phyloP scores from a whole-genome alignment of 352 stramenopile species.

The Peronospora farinosa region DNA sequence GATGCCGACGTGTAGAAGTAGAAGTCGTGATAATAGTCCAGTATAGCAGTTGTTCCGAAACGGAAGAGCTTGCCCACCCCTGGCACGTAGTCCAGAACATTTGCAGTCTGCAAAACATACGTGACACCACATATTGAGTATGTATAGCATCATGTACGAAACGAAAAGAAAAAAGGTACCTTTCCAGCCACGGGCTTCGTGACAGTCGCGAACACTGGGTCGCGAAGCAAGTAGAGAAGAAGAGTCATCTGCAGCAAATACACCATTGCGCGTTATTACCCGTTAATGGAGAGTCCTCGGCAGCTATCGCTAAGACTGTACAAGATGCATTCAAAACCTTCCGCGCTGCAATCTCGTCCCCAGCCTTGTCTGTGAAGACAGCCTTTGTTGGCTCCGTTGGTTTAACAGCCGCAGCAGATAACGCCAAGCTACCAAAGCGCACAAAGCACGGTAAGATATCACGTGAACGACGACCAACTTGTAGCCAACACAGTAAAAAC shows the following conservation, averaged over 20 bases:
- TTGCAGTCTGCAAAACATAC: slow-evolving; percentile 30
- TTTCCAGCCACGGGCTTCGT: slow-evolving; percentile 65
- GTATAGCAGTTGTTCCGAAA: slow-evolving; percentile 53
- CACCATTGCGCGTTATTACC: neutral
- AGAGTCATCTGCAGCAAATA: slow-evolving; percentile 58
- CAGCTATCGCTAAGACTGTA: neutral
- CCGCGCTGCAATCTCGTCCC: slow-evolving; percentile 51
- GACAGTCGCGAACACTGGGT: slow-evolving; percentile 62
- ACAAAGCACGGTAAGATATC: slow-evolving; percentile 6
- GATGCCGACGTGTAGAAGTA: slow-evolving; percentile 86
- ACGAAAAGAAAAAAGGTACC: slow-evolving; percentile 22
- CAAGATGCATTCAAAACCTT: slow-evolving; percentile 42
- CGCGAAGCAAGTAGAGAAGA: slow-evolving; percentile 77
- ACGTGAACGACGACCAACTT: neutral
- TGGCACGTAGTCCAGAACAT: slow-evolving; percentile 60
- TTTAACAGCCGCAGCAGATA: slow-evolving; percentile 52
- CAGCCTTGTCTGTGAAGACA: slow-evolving; percentile 33
- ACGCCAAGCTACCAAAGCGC: slow-evolving; percentile 33
- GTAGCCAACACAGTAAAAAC: slow-evolving; percentile 1
- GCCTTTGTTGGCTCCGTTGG: slow-evolving; percentile 26
- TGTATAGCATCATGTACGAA: neutral
- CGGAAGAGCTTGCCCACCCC: slow-evolving; percentile 66
- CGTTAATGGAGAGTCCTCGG: slow-evolving; percentile 1
- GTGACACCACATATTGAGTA: slow-evolving; percentile 3
- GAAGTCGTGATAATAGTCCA: slow-evolving; percentile 85